Conservation (phyloP, 2,329 filamentous ascomycete species). For the Diatrype stigma region DNA sequence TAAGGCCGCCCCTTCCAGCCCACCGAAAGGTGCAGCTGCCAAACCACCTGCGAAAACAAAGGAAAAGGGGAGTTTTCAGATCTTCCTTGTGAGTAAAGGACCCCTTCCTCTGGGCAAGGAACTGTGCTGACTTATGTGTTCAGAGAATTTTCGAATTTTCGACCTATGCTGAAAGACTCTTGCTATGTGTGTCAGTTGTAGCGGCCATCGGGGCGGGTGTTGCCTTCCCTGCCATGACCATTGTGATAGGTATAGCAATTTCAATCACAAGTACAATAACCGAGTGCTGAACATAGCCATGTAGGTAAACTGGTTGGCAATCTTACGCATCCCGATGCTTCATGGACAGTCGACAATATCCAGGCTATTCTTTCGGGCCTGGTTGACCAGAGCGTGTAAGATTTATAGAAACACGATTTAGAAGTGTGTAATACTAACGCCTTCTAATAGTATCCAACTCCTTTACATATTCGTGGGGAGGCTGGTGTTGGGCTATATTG, state of each 20-base stretch:
- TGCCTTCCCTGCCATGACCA: conserved; percentile 45
- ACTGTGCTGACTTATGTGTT: conserved; percentile 7
- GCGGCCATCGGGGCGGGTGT: conserved; percentile 24
- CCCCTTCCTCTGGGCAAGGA: background rate
- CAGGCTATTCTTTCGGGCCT: conserved; percentile 27
- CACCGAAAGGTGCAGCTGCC: conserved; percentile 8
- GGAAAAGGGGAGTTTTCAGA: conserved; percentile 16
- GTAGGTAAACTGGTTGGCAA: conserved; percentile 41
- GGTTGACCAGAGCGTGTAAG: conserved; percentile 42
- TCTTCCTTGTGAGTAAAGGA: conserved; percentile 19
- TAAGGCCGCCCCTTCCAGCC: conserved; percentile 5
- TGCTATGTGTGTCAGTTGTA: conserved; percentile 17
- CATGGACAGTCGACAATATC: conserved; percentile 12
- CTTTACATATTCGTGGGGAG: conserved; percentile 67
- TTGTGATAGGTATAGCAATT: conserved; percentile 46
- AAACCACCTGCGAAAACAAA: conserved; percentile 10
- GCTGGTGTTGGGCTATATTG: conserved; percentile 58
- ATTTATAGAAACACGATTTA: background rate
- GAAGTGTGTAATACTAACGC: conserved; percentile 1
- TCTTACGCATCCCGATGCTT: conserved; percentile 34
- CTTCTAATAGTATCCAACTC: conserved; percentile 54
- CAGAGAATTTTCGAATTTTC: conserved; percentile 28
- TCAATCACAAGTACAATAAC: background rate
- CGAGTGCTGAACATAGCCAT: conserved; percentile 6
- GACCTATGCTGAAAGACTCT: conserved; percentile 21